These are phyloP conservation scores for Hsuehochloa calcarea DNA, from an alignment of 176 grass and related monocot species.

Conservation along the genomic window DNA sequence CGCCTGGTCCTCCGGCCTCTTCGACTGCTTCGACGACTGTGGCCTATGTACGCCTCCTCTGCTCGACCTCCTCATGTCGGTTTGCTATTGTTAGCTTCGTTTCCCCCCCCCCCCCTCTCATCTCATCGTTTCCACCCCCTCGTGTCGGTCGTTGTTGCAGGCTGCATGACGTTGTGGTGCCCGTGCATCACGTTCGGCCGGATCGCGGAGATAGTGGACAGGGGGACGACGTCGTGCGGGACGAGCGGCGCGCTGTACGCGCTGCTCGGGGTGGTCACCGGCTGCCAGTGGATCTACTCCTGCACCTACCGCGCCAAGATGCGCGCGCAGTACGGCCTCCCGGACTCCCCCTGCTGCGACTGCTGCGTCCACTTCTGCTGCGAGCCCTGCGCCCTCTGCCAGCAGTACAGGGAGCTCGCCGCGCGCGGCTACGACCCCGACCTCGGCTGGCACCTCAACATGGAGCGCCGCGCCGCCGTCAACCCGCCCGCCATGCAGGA, in stretches of 20 bases:
- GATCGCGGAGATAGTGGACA: slow-evolving; percentile 69
- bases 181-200: slow-evolving; percentile 71
- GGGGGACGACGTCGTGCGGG: slow-evolving; percentile 55
- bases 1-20: slow-evolving; percentile 58
- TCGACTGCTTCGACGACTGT: slow-evolving; percentile 60
- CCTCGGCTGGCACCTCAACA: slow-evolving; percentile 37
- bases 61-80: background rate
- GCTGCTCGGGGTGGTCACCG: background rate
- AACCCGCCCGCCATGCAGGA: background rate
- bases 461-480: background rate
- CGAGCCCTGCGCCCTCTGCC: slow-evolving; percentile 51
- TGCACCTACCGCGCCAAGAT: slow-evolving; percentile 59
- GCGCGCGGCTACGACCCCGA: slow-evolving; percentile 55
- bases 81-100: background rate
- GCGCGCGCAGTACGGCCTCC: slow-evolving; percentile 39
- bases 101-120: too few relatives aligned
- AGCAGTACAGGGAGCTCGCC: slow-evolving; percentile 69
- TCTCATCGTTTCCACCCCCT: too few relatives aligned
- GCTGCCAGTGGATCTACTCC: slow-evolving; percentile 51
- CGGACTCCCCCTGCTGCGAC: slow-evolving; percentile 51
- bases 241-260: slow-evolving; percentile 46
- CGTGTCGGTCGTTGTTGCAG: background rate
- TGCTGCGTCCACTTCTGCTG: slow-evolving; percentile 75
- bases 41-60: slow-evolving; percentile 29
- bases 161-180: slow-evolving; percentile 61